Percentiles rank a stretch among this genome's conserved stretches.
These are phyloP conservation scores for Usnea hakonensis DNA, from an alignment of 495 filamentous ascomycete genomes.

Conservation along the genomic window DNA sequence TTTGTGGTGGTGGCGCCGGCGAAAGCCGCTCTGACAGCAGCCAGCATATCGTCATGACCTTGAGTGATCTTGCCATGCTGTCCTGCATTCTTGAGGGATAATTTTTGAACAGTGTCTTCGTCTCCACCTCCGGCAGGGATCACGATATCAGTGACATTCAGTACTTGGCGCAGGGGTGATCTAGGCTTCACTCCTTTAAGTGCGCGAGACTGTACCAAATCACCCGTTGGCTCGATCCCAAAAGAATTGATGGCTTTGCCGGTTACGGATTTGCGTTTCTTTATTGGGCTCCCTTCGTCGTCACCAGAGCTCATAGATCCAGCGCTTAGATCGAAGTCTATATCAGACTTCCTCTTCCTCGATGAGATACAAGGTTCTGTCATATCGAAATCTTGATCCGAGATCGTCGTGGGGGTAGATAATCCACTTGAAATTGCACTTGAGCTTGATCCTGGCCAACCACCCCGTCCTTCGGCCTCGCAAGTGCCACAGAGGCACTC, in stretches of 20 bases:
- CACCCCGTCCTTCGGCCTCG: constrained; percentile 66
- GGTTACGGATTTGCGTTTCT: constrained; percentile 8
- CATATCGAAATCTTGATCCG: constrained; percentile 26
- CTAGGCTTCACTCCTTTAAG: constrained; percentile 3
- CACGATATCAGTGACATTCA: constrained; percentile 15
- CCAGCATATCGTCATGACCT: constrained; percentile 6
- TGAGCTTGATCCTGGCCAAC: constrained; percentile 56
- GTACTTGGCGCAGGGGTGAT: constrained; percentile 14
- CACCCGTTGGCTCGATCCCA: constrained; percentile 3
- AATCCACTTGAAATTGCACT: constrained; percentile 34
- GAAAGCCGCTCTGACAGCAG: constrained; percentile 10
- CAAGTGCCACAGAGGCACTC: constrained; percentile 91
- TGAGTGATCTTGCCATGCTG: constrained; percentile 13
- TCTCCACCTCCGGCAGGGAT: constrained; percentile 1
- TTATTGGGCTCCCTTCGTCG: constrained; percentile 5
- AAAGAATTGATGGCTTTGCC: constrained; percentile 3
- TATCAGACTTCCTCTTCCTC: constrained; percentile 10
- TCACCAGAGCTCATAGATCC: constrained; percentile 2
- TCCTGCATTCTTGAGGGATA: constrained; percentile 13
- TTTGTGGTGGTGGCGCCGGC: not conserved
- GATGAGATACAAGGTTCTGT: constrained; percentile 17
- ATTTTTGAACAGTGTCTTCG: not conserved
- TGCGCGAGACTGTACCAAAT: not conserved
- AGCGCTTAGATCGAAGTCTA: constrained; percentile 2
- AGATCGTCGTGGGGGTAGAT: constrained; percentile 29